A percentile compares a stretch with the other conserved stretches of the same genome.
phyloP scores from a whole-genome alignment of 2,329 filamentous ascomycete species.

The Paracoccidioides lutzii region DNA sequence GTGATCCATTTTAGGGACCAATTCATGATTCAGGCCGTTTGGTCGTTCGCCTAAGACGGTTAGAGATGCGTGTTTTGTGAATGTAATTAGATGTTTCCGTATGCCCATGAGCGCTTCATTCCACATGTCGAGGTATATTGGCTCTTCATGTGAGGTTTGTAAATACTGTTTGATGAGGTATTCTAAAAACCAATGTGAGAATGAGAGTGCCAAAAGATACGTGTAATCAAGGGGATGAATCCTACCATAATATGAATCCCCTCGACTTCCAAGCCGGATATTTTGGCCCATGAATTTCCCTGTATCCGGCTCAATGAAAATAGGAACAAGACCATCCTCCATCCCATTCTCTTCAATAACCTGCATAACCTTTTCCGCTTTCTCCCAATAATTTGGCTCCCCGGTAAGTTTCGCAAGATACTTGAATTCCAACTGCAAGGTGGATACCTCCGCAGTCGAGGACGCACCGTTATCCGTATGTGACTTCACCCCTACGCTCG shows the following conservation, averaged over 20 bases:
- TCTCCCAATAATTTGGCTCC: slow-evolving; percentile 84
- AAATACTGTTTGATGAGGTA: slow-evolving; percentile 98
- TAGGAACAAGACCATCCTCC: slow-evolving; percentile 75
- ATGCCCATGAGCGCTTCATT: slow-evolving; percentile 71
- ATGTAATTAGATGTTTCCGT: slow-evolving; percentile 83
- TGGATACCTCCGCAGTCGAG: slow-evolving; percentile 86
- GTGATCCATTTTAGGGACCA: slow-evolving; percentile 94
- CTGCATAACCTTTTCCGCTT: slow-evolving; percentile 81
- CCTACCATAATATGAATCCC: slow-evolving; percentile 80
- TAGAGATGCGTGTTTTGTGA: slow-evolving; percentile 64
- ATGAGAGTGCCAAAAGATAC: neutral
- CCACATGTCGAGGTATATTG: slow-evolving; percentile 87
- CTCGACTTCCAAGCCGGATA: slow-evolving; percentile 82
- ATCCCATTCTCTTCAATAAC: slow-evolving; percentile 71
- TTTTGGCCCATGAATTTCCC: slow-evolving; percentile 73
- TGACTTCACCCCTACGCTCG: slow-evolving; percentile 60
- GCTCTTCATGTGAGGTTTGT: slow-evolving; percentile 77
- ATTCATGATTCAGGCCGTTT: slow-evolving; percentile 48
- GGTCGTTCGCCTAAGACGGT: slow-evolving; percentile 87
- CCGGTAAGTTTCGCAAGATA: slow-evolving; percentile 91
- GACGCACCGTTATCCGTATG: slow-evolving; percentile 78
- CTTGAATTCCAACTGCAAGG: slow-evolving; percentile 90
- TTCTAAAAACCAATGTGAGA: slow-evolving; percentile 37
- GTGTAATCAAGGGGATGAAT: neutral
- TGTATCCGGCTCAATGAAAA: slow-evolving; percentile 69